Conservation (phyloP, 2,329 filamentous ascomycete species). For the Elsinoe australis region DNA sequence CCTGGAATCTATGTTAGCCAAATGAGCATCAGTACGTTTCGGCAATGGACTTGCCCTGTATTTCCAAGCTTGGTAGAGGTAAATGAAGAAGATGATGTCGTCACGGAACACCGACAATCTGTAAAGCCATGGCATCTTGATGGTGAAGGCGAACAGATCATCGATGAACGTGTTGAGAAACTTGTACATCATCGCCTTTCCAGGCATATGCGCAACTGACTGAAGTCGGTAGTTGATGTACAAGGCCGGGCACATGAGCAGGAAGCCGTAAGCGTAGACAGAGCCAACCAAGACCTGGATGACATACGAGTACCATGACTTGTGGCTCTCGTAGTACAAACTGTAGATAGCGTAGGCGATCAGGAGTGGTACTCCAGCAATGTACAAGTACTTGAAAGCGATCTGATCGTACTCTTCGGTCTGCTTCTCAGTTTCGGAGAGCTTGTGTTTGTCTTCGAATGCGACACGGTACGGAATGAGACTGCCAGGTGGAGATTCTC, state of each 20-base stretch:
- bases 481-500: slow-evolving; percentile 59
- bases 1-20: slow-evolving; percentile 22
- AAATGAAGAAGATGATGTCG: slow-evolving; percentile 97
- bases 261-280: slow-evolving; percentile 95
- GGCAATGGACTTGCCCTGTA: slow-evolving; percentile 54
- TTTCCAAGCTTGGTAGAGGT: slow-evolving; percentile 86
- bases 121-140: slow-evolving; percentile 97
- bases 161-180: slow-evolving; percentile 99
- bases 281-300: slow-evolving; percentile 91
- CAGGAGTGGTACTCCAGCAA: slow-evolving; percentile 79
- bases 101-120: slow-evolving; percentile 86
- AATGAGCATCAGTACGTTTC: no score
- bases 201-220: slow-evolving; percentile 90
- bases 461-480: slow-evolving; percentile 69
- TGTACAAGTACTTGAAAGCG: slow-evolving; percentile 95
- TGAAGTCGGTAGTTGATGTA: slow-evolving; percentile 99
- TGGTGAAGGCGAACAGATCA: slow-evolving; percentile 95
- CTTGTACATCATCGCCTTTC: slow-evolving; percentile 94
- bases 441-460: slow-evolving; percentile 95
- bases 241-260: slow-evolving; percentile 96
- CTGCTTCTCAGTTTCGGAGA: slow-evolving; percentile 92
- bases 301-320: slow-evolving; percentile 95
- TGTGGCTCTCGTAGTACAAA: slow-evolving; percentile 85
- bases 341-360: slow-evolving; percentile 87
- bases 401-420: slow-evolving; percentile 98